These are phyloP conservation scores for Mortierella sp. DNA, from an alignment of 371 early-diverging fungal species.

Conservation along the genomic window DNA sequence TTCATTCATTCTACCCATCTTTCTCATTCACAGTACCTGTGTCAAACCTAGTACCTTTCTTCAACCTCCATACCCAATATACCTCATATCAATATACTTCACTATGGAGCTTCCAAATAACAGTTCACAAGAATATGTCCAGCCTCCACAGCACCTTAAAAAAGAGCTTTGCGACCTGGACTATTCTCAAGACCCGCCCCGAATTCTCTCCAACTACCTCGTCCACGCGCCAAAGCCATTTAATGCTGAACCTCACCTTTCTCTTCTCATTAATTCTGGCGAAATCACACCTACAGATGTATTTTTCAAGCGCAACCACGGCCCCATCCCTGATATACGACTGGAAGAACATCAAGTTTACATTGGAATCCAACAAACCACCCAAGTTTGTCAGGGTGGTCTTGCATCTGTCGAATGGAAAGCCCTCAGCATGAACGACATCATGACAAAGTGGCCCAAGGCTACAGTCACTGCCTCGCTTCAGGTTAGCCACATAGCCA, in stretches of 20 bases:
- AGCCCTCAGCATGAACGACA: slow-evolving; percentile 37
- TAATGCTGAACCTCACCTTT: slow-evolving; percentile 68
- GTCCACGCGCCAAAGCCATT: slow-evolving; percentile 67
- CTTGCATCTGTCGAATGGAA: slow-evolving; percentile 33
- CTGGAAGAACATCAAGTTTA: slow-evolving; percentile 59
- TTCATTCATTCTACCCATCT: slow-evolving; percentile 3
- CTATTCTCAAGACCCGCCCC: slow-evolving; percentile 42
- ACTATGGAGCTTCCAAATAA: slow-evolving; percentile 21
- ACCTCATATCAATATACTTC: neutral
- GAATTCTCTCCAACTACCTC: slow-evolving; percentile 44
- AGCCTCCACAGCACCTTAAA: slow-evolving; percentile 31
- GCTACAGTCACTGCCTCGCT: slow-evolving; percentile 42
- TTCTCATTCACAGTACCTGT: neutral
- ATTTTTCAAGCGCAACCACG: slow-evolving; percentile 84
- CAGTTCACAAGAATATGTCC: neutral
- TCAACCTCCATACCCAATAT: neutral
- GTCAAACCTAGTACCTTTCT: no score
- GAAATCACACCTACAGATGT: slow-evolving; percentile 66
- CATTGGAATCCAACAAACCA: slow-evolving; percentile 43
- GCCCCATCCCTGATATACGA: slow-evolving; percentile 86
- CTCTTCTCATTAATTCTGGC: slow-evolving; percentile 62
- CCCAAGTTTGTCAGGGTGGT: neutral
- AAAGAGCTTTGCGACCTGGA: slow-evolving; percentile 32
- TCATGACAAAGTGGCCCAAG: slow-evolving; percentile 51
- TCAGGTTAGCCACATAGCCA: slow-evolving; percentile 20